phyloP scores from a whole-genome alignment of 805 yeast genomes.

The Komagataella pastoris region DNA sequence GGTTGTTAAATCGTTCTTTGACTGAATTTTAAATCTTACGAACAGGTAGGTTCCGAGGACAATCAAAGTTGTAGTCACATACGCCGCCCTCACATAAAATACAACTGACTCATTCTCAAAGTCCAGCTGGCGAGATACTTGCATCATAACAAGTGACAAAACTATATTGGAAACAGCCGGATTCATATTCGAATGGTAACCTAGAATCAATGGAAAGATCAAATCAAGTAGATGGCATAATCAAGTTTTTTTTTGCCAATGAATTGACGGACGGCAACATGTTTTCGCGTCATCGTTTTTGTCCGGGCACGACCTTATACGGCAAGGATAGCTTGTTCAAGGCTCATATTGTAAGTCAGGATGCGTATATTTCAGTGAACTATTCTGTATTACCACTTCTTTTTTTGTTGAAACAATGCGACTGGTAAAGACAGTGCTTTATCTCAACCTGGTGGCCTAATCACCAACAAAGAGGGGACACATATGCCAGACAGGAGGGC shows the following conservation, averaged over 20 bases:
- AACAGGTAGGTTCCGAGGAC: constrained; percentile 56
- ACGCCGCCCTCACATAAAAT: constrained; percentile 63
- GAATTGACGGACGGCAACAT: background rate
- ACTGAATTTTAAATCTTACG: constrained; percentile 44
- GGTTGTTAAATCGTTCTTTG: constrained; percentile 83
- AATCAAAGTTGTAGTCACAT: constrained; percentile 49
- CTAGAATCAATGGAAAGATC: background rate
- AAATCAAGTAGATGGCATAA: background rate
- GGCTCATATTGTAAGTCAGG: too few relatives aligned
- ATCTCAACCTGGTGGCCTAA: too few relatives aligned
- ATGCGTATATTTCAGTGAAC: too few relatives aligned
- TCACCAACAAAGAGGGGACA: too few relatives aligned
- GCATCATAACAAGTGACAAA: constrained; percentile 95
- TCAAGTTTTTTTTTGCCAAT: background rate
- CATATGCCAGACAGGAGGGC: too few relatives aligned
- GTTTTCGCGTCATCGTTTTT: background rate
- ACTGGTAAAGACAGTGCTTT: too few relatives aligned
- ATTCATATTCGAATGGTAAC: constrained; percentile 35
- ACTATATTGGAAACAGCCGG: constrained; percentile 80
- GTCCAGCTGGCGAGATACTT: constrained; percentile 77
- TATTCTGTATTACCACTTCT: too few relatives aligned
- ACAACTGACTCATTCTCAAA: constrained; percentile 72
- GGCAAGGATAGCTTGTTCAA: too few relatives aligned
- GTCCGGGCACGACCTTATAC: background rate
- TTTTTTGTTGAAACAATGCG: too few relatives aligned